Base-by-base conservation (phyloP, 2,329 filamentous ascomycete species). In the Onygenales sp. region DNA sequence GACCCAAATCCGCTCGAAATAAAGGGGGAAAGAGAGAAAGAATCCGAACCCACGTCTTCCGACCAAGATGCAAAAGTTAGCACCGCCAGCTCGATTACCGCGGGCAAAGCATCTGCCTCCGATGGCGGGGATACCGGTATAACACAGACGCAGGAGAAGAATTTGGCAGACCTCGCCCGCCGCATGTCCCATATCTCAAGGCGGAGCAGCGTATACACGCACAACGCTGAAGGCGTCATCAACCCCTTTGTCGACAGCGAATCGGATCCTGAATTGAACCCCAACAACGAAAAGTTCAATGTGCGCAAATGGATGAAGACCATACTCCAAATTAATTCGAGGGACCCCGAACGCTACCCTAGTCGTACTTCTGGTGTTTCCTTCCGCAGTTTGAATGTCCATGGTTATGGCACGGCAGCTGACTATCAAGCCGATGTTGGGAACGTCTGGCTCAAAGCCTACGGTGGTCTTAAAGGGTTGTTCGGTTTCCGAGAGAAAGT, bases 251-350 rank as follows among this genome's bases (percentile, higher is more conserved):
- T 70, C 10, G 57, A 69, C 42, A 51, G 64, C 6, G 62, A 65
- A 8, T 56, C 58, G 5, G 62, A 71, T 43, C 66, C 70, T 0
- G 62, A 67, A 42, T 61, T 79, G 40, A 74, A 80, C 53, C 77
- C 77, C 1, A 58, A 59, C 40, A 70, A 67, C 40, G 61, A 67
- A 10, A 67, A 73, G 21, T 78, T 78, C 62, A 69, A 70, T 45
- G 65, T 74, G 4, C 69, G 68, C 54, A 67, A 68, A 47, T 78
- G 75, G 75, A 69, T 72, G 56, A 73, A 72, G 59, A 70, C 73
- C 44, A 61, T 78, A 50, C 63, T 77, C 36, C 70, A 70, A 7
- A 65, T 74, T 31, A 70, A 69, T 14, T 63, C 61, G 14, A 59
- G 65, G 17, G 65, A 73, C 42, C 64, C 67, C 4, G 61, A 65